Evolutionary conservation across 2,329 filamentous ascomycete species (phyloP).

Genomic region (Chrysoporthe puriensis): DNA sequence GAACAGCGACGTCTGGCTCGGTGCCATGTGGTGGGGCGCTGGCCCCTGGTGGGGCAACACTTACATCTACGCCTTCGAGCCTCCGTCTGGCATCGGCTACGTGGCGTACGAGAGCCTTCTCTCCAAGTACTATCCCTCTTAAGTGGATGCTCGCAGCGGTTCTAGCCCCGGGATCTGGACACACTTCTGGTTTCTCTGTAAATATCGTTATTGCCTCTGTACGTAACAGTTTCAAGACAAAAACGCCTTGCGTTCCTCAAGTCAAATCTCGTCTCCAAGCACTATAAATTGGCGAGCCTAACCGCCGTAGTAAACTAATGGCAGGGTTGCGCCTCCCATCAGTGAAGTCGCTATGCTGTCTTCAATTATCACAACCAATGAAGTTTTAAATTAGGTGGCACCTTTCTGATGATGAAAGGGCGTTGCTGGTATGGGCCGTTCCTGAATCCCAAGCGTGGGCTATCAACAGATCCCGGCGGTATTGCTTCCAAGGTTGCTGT

Average conservation of each 20-base stretch:
- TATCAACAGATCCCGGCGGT: too few relatives aligned
- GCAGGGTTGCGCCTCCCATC: too few relatives aligned
- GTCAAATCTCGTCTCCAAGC: not conserved
- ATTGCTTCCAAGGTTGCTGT: too few relatives aligned
- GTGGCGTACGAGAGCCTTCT: constrained; percentile 30
- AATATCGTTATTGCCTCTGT: constrained; percentile 12
- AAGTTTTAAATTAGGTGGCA: too few relatives aligned
- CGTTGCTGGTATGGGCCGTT: too few relatives aligned
- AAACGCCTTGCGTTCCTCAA: not conserved
- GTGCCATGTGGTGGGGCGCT: constrained; percentile 60
- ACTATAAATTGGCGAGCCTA: not conserved
- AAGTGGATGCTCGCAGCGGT: not conserved
- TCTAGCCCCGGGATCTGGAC: not conserved
- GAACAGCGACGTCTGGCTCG: constrained; percentile 62
- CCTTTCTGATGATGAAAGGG: too few relatives aligned
- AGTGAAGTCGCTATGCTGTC: too few relatives aligned
- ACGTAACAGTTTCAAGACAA: constrained; percentile 4
- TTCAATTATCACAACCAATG: too few relatives aligned
- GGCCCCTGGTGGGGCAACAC: constrained; percentile 58
- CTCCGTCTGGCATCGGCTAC: constrained; percentile 48
- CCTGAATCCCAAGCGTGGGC: too few relatives aligned
- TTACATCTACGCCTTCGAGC: constrained; percentile 53
- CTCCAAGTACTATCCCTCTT: constrained; percentile 24
- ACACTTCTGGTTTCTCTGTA: constrained; percentile 17
- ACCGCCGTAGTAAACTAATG: too few relatives aligned